A percentile compares a stretch with the other conserved stretches of the same genome.
These are phyloP conservation scores for Bimuria novae-zelandiae DNA, from an alignment of 2,329 filamentous ascomycete species.

Conservation along the genomic window DNA sequence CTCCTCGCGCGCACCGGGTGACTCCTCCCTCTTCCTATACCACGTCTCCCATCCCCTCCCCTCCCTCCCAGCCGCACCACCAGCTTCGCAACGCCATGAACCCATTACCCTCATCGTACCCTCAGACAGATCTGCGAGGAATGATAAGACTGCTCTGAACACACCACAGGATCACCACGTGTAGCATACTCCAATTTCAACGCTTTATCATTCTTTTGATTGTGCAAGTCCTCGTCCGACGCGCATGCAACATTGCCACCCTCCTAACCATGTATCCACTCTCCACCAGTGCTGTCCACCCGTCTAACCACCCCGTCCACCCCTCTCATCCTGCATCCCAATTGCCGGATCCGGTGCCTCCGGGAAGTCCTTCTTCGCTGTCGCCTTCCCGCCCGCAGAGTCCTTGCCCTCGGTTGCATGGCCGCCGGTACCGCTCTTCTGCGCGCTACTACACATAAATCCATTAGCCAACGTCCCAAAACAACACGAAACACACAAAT, in stretches of 20 bases:
- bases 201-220: background rate
- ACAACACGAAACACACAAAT: background rate
- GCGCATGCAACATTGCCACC: background rate
- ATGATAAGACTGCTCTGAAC: too few species aligned
- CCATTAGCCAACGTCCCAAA: background rate
- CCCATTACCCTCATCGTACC: too few species aligned
- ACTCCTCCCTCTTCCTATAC: too few species aligned
- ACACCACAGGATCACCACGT: too few species aligned
- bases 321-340: slow-evolving; percentile 58
- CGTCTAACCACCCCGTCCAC: slow-evolving; percentile 47
- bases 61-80: too few species aligned
- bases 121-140: too few species aligned
- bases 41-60: too few species aligned
- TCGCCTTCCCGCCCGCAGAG: slow-evolving; percentile 40
- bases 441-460: slow-evolving; percentile 19
- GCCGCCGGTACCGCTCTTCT: slow-evolving; percentile 44
- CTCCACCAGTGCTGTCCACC: background rate
- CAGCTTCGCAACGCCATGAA: too few species aligned
- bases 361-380: slow-evolving; percentile 54
- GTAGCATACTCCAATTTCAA: too few species aligned
- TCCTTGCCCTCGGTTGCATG: slow-evolving; percentile 48
- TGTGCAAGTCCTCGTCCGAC: background rate
- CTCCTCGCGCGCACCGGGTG: too few species aligned
- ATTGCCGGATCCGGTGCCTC: slow-evolving; percentile 54
- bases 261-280: background rate